phyloP scores from a whole-genome alignment of 257 asterid genomes.

The Marsdenia floribunda region DNA sequence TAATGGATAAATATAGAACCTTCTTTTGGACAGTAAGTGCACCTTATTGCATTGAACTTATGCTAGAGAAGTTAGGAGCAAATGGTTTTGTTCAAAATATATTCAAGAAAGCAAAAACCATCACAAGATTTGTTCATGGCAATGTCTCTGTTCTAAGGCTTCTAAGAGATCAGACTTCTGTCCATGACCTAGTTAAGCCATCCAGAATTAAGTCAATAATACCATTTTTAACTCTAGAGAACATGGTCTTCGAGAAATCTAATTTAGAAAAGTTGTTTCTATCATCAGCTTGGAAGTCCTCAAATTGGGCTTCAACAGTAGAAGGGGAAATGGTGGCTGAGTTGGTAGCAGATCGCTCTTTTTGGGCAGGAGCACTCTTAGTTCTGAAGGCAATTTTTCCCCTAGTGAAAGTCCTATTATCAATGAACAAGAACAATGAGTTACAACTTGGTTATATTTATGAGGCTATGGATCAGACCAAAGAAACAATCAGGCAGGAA shows the following conservation, averaged over 20 bases:
- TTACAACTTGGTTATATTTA: slow-evolving; percentile 40
- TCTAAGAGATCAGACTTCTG: slow-evolving; percentile 22
- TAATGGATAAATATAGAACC: slow-evolving; percentile 31
- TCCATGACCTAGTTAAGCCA: slow-evolving; percentile 23
- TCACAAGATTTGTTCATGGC: slow-evolving; percentile 35
- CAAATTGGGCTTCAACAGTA: slow-evolving; percentile 12
- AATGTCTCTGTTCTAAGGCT: slow-evolving; percentile 23
- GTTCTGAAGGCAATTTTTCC: slow-evolving; percentile 48
- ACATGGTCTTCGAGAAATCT: slow-evolving; percentile 33
- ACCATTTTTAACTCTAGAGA: slow-evolving; percentile 50
- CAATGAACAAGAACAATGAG: slow-evolving; percentile 22
- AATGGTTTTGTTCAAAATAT: slow-evolving; percentile 24
- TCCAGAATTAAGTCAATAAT: slow-evolving; percentile 24
- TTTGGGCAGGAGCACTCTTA: slow-evolving; percentile 40
- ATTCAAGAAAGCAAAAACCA: slow-evolving; percentile 39
- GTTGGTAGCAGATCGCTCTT: slow-evolving; percentile 34
- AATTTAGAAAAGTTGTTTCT: slow-evolving; percentile 25
- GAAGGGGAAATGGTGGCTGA: slow-evolving; percentile 36
- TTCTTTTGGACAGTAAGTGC: slow-evolving; percentile 58
- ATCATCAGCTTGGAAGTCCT: slow-evolving; percentile 24
- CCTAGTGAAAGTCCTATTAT: slow-evolving; percentile 35
- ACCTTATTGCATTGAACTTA: slow-evolving; percentile 52
- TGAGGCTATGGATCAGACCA: slow-evolving; percentile 57
- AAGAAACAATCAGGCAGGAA: slow-evolving; percentile 48
- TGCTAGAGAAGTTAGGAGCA: slow-evolving; percentile 40